These are phyloP conservation scores for Thraustotheca clavata DNA, from an alignment of 352 stramenopile genomes.

Conservation along the genomic window DNA sequence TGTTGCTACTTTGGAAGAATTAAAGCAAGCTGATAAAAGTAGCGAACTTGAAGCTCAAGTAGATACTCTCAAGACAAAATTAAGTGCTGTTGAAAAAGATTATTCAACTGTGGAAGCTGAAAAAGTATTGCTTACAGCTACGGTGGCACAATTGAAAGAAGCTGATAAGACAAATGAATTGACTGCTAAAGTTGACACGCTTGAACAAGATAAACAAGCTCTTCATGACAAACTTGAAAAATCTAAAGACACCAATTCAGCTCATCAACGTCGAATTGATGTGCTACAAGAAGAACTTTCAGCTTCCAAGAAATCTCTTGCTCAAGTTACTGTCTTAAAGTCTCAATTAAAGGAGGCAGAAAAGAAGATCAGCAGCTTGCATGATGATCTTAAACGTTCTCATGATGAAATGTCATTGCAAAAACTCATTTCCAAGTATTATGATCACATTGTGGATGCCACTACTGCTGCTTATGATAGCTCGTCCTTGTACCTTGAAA, in stretches of 20 bases:
- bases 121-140: neutral
- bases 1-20: neutral
- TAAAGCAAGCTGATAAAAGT: neutral
- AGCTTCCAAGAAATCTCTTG: neutral
- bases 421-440: constrained; percentile 11
- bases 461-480: neutral
- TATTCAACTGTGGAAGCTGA: neutral
- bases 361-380: neutral
- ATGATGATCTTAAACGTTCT: neutral
- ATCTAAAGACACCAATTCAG: neutral
- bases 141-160: neutral
- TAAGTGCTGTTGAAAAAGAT: neutral
- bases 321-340: constrained; percentile 3
- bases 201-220: constrained; percentile 1
- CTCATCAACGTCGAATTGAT: neutral
- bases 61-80: neutral
- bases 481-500: constrained; percentile 4
- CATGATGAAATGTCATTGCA: constrained; percentile 1
- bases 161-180: neutral
- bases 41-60: neutral
- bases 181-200: neutral
- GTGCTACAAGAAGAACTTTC: constrained; percentile 1
- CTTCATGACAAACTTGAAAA: constrained; percentile 16
- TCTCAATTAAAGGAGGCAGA: constrained; percentile 4
- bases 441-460: neutral